Evolutionary conservation across 371 early-diverging fungal genomes (phyloP), one percentile per base, ranked within the genome.

Genomic region (Lichtheimia ornata): DNA sequence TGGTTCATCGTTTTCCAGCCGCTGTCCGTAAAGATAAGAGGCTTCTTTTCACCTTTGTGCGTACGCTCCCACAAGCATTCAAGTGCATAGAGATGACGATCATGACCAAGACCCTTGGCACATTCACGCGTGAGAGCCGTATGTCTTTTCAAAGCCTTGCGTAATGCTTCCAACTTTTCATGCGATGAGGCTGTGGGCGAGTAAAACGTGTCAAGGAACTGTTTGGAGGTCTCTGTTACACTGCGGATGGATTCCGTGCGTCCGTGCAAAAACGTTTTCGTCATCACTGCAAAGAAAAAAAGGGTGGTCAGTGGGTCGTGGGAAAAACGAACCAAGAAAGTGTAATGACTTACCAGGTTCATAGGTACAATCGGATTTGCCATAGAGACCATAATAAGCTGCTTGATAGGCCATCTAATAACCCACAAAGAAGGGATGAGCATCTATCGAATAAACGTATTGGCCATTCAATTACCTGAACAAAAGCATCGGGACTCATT

Each of bases 221-320:
- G 85, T 2, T 82, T 84, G 30, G 88, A 85, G 59, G 87, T 87
- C 4, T 72, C 72, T 11, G 90, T 86, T 4, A 94, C 94, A 53
- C 87, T 82, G 20, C 95, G 87, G 75, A 94, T 88, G 7, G 95
- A 91, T 74, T 96, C 96, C 12, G 96, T 96, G 43, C 96, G 84
- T 17, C 96, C 96, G 66, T 85, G 91, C 20, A 85, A 82, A 61
- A 86, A 95, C 41, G 86, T 83, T 64, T 90, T 86, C 25, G 94
- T 94, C 79, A 91, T 90, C 22, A 94, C 93, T 59, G 30, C 24
- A 17, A 20, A 30, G 35, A 20, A 25, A 43, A 43, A 18, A 17
- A 25, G 7, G 13, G 15, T 18, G 53, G 25, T 20, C 15, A 24
- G 18, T 18, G 15, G 25, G 27, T 12, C 12, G 6, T 43, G 44